Percentiles rank a stretch among this genome's conserved stretches.
These are phyloP conservation scores for Aaosphaeria arxii DNA, from an alignment of 2,329 filamentous ascomycete genomes.

Conservation along the genomic window DNA sequence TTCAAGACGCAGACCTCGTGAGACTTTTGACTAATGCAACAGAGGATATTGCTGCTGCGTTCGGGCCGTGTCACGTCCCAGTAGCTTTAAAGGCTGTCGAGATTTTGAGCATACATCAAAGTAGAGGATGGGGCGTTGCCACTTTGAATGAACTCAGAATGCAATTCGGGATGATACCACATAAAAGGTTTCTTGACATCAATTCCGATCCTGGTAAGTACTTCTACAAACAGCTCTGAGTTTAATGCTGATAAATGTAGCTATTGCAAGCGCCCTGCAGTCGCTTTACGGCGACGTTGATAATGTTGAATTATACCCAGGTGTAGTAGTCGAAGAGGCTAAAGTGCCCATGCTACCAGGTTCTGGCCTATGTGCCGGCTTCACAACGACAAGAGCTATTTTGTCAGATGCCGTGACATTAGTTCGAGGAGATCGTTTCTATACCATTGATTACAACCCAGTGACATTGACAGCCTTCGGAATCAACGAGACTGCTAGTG, in stretches of 20 bases:
- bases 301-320: slow-evolving; percentile 65
- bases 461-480: slow-evolving; percentile 23
- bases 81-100: slow-evolving; percentile 53
- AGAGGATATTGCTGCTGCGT: slow-evolving; percentile 47
- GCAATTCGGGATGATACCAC: too few species aligned
- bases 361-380: slow-evolving; percentile 70
- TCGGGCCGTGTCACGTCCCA: slow-evolving; percentile 50
- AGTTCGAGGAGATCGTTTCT: slow-evolving; percentile 16
- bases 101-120: slow-evolving; percentile 58
- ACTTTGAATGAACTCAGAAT: too few species aligned
- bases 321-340: slow-evolving; percentile 67
- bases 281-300: slow-evolving; percentile 50
- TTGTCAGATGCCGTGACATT: slow-evolving; percentile 48
- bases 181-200: too few species aligned
- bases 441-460: slow-evolving; percentile 24
- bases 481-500: slow-evolving; percentile 11
- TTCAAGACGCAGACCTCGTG: slow-evolving; percentile 44
- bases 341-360: slow-evolving; percentile 65
- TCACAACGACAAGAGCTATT: slow-evolving; percentile 59
- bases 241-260: too few species aligned
- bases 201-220: too few species aligned
- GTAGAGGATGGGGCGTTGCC: too few species aligned
- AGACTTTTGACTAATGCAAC: slow-evolving; percentile 45
- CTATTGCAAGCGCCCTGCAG: slow-evolving; percentile 41
- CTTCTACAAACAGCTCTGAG: too few species aligned